These are phyloP conservation scores for Colletotrichum graminicola DNA, from an alignment of 2,329 filamentous ascomycete genomes.

Conservation along the genomic window DNA sequence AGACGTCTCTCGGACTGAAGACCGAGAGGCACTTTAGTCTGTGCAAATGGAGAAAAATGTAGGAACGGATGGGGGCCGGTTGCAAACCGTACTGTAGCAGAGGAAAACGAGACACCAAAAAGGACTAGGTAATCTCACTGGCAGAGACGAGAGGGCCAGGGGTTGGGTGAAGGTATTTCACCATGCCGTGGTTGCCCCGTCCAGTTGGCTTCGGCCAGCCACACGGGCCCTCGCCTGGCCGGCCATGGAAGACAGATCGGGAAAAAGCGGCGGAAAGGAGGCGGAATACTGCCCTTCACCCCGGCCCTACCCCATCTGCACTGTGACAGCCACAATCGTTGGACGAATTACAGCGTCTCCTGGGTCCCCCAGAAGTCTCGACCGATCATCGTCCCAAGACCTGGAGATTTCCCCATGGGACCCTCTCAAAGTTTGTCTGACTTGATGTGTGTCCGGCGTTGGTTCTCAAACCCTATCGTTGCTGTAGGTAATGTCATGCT, in stretches of 20 bases:
- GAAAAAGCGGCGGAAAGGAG: conserved; percentile 33
- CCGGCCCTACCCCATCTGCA: conserved; percentile 3
- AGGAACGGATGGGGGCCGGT: conserved; percentile 7
- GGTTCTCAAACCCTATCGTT: conserved; percentile 22
- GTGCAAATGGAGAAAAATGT: neutral
- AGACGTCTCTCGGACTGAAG: conserved; percentile 28
- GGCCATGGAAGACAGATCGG: conserved; percentile 21
- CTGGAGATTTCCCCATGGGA: conserved; percentile 37
- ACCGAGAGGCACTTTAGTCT: conserved; percentile 10
- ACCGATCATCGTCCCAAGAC: conserved; percentile 29
- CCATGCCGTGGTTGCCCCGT: conserved; percentile 31
- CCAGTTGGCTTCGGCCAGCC: conserved; percentile 11
- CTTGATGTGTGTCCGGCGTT: conserved; percentile 16
- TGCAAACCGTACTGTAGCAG: neutral
- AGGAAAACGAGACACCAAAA: neutral
- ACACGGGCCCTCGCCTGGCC: conserved; percentile 7
- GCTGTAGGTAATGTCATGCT: conserved; percentile 25
- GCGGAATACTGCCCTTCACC: conserved; percentile 15
- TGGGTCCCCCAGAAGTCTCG: conserved; percentile 38
- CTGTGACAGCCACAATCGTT: conserved; percentile 21
- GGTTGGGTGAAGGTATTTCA: conserved; percentile 19
- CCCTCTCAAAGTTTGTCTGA: conserved; percentile 13
- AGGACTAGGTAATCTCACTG: neutral
- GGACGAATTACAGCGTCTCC: conserved; percentile 32
- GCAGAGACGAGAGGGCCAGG: neutral